Base-by-base conservation (phyloP, 2,329 filamentous ascomycete species). In the Colletotrichum lini region DNA sequence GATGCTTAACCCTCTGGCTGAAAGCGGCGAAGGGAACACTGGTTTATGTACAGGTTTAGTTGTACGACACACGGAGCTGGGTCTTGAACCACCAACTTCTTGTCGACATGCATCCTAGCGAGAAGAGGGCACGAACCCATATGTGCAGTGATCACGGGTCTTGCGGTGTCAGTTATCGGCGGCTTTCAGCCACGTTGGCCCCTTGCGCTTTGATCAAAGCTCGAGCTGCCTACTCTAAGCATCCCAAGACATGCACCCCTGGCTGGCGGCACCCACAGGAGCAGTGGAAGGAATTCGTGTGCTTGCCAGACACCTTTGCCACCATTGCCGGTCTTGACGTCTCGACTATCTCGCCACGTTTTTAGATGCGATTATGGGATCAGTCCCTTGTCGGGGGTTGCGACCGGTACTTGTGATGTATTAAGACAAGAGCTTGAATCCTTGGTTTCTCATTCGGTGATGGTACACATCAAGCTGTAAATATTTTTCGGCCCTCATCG, bases 71-170 rank as follows among this genome's bases (percentile, higher is more conserved):
- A n/a, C 12, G 35, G 21, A n/a, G 13, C 15, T 57, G 8, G 21
- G 7, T 16, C 4, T 21, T 26, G 7, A 26, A 54, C 10, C 30
- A 7, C n/a, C 18, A 13, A 18, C 44, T 26, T 2, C 30, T 9
- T 52, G 9, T 23, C 59, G 40, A 40, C n/a, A 40, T 15, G 21
- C 21, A 52, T 4, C 21, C 47, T 35, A 18, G 15, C 16, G 12
- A 26, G 35, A 35, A 35, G 10, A 30, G 26, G 35, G 8, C 10
- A 35, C 21, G 15, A 40, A 62, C 47, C 35, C 59, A n/a, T 52
- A 45, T 52, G 47, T 62, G 59, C 47, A 38, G 21, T 8, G 35
- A 52, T 50, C 59, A 42, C 59, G 47, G 59, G n/a, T 47, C 21
- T 18, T 18, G 7, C 3, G 3, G 45, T 42, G 47, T 62, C 47